A percentile compares a stretch with the other conserved stretches of the same genome.
Conservation (phyloP, 176 grass and related monocot genomes). For the Tillandsia fasciculata region DNA sequence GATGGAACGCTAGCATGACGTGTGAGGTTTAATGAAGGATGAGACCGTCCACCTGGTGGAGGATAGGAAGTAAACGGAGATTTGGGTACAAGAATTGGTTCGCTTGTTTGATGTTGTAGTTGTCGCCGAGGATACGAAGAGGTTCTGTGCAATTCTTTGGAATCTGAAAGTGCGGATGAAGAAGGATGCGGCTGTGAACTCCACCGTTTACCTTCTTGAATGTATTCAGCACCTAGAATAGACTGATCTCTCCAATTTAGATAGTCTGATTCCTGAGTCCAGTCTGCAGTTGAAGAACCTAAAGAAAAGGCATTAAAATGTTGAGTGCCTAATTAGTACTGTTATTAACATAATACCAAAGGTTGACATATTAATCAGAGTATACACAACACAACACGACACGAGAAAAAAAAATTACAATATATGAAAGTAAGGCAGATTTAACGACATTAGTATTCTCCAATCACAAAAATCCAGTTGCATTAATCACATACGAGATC, state of each 20-base stretch:
- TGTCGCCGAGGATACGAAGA: constrained; percentile 84
- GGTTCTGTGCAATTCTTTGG: constrained; percentile 62
- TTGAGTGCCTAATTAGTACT: constrained; percentile 17
- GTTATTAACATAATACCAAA: not conserved
- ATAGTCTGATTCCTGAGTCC: constrained; percentile 61
- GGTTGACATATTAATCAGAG: not conserved
- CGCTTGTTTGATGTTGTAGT: constrained; percentile 53
- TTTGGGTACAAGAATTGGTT: constrained; percentile 54
- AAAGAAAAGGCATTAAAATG: constrained; percentile 25
- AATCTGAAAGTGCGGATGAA: constrained; percentile 37
- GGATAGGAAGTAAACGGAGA: constrained; percentile 62
- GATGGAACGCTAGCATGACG: constrained; percentile 94
- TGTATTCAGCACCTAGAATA: constrained; percentile 48
- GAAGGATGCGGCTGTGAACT: constrained; percentile 54
- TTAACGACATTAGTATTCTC: no score
- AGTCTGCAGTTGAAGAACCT: constrained; percentile 93
- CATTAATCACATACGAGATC: no score
- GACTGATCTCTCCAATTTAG: constrained; percentile 63
- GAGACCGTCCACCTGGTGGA: constrained; percentile 32
- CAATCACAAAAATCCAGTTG: no score
- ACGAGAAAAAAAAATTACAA: not conserved
- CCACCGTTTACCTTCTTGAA: constrained; percentile 70
- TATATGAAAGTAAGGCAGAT: no score
- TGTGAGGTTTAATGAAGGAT: constrained; percentile 53
- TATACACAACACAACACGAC: not conserved